Percentiles rank a stretch among this genome's conserved stretches.
phyloP scores from a whole-genome alignment of 768 basidiomycete species.

The Russula olivacea region DNA sequence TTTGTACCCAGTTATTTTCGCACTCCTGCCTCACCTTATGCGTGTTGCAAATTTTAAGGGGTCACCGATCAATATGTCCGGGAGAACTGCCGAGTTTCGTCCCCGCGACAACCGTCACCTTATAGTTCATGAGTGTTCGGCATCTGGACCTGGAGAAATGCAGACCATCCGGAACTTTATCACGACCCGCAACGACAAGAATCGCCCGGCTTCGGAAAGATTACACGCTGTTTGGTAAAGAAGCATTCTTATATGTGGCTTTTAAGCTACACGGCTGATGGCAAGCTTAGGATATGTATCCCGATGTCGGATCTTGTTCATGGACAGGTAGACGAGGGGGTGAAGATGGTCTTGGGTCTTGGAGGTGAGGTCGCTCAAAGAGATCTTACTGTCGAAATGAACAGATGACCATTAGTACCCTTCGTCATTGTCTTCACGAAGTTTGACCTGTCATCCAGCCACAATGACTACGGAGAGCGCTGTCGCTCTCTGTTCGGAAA shows the following conservation, averaged over 20 bases:
- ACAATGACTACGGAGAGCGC: background rate
- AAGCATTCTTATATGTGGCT: background rate
- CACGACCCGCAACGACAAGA: background rate
- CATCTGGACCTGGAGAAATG: background rate
- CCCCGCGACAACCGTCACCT: background rate
- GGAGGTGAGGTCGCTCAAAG: constrained; percentile 1
- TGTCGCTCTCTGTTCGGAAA: background rate
- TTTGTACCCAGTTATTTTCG: background rate
- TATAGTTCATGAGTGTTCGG: background rate
- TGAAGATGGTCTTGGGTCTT: background rate
- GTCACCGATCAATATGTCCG: background rate
- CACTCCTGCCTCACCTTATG: background rate
- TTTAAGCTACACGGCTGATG: background rate
- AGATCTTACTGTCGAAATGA: background rate
- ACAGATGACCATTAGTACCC: background rate
- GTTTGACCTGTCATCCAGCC: constrained; percentile 5
- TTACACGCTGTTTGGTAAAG: constrained; percentile 15
- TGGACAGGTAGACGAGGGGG: background rate
- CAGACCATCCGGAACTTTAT: background rate
- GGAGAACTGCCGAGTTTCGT: background rate
- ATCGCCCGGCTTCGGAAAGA: background rate
- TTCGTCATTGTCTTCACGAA: constrained; percentile 8
- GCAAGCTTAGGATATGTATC: constrained; percentile 7
- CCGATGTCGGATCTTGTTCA: background rate
- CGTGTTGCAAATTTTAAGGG: background rate